A percentile compares a stretch with the other conserved stretches of the same genome.
Evolutionary conservation across 257 asterid species (phyloP).

Genomic region (Penstemon barbatus): DNA sequence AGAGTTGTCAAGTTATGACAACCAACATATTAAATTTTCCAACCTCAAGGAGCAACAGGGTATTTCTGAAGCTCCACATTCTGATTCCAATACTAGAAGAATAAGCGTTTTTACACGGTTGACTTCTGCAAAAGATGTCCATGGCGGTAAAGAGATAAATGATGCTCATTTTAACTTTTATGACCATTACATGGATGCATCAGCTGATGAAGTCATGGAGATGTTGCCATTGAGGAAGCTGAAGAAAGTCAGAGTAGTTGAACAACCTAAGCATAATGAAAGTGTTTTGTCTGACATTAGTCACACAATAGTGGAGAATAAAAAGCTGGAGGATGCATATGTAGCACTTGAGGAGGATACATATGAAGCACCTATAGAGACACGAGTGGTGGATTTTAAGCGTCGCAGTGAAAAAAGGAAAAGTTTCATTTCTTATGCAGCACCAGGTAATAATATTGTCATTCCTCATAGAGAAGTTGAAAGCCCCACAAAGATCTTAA

Average conservation of each 20-base stretch:
- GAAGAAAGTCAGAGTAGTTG: conserved; percentile 32
- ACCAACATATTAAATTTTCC: conserved; percentile 14
- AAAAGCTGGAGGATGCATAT: conserved; percentile 24
- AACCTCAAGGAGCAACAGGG: conserved; percentile 30
- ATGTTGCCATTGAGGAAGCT: conserved; percentile 36
- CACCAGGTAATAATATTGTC: conserved; percentile 19
- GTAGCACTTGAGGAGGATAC: conserved; percentile 28
- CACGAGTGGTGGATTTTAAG: conserved; percentile 58
- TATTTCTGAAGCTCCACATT: conserved; percentile 34
- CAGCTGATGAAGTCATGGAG: conserved; percentile 71
- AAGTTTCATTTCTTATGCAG: conserved; percentile 23
- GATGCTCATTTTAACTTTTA: conserved; percentile 7
- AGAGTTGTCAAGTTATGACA: conserved; percentile 34
- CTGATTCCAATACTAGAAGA: conserved; percentile 35
- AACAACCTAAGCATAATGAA: conserved; percentile 29
- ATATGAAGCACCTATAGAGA: conserved; percentile 47
- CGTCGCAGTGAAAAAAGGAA: conserved; percentile 57
- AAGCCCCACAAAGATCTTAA: conserved; percentile 32
- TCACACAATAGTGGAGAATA: conserved; percentile 29
- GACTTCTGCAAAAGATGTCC: conserved; percentile 31
- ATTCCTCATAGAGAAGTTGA: conserved; percentile 32
- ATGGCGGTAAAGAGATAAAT: conserved; percentile 26
- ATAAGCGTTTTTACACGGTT: conserved; percentile 72
- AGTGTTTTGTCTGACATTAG: conserved; percentile 23
- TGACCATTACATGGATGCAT: conserved; percentile 41